Evolutionary conservation across 2,329 filamentous ascomycete species (phyloP), one percentile per base, ranked within the genome.

Genomic region (Calonectria honghensis): DNA sequence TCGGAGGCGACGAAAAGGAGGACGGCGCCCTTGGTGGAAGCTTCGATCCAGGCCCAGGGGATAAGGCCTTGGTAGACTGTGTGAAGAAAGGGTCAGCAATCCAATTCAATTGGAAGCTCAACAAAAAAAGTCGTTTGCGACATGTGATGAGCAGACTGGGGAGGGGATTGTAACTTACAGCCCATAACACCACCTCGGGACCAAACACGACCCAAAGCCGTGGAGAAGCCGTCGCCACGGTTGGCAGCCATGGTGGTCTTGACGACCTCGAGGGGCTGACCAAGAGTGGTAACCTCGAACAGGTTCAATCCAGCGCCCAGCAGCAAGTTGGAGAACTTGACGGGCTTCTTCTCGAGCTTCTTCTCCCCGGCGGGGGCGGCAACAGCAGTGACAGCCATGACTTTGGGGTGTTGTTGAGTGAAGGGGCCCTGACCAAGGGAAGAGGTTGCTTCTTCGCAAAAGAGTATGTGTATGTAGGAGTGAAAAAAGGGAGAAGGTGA

Each of bases 191-290:
- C 97, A 88, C 97, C 97, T 88, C 97, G 95, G 85, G 92, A 90
- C 97, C 97, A 99, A 88, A 98, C 95, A 86, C 95, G 93, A 84
- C 89, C 88, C 85, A 98, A 93, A 84, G 97, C 94, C 80, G 92
- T 90, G 79, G 90, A 89, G 88, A 99, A 97, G 87, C 92, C 93
- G 86, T 98, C 96, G 83, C 92, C 91, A 87, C 97, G 94, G 89
- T 99, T 97, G 81, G 97, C 97, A 83, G 97, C 97, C 95, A 99
- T 98, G 87, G 97, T 98, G 84, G 97, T 99, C 94, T 99, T 99
- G 90, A 95, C 92, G 88, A 99, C 97, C 91, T 99, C 97, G 86
- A 99, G 91, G 80, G 97, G 97, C 92, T 97, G 90, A 79, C 89
- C 88, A 79, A 90, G 86, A 73, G 90, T 90, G 78, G 89, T 91